These are phyloP conservation scores for Phalaenopsis hybrid DNA, from an alignment of 116 monocot species.

Conservation along the genomic window DNA sequence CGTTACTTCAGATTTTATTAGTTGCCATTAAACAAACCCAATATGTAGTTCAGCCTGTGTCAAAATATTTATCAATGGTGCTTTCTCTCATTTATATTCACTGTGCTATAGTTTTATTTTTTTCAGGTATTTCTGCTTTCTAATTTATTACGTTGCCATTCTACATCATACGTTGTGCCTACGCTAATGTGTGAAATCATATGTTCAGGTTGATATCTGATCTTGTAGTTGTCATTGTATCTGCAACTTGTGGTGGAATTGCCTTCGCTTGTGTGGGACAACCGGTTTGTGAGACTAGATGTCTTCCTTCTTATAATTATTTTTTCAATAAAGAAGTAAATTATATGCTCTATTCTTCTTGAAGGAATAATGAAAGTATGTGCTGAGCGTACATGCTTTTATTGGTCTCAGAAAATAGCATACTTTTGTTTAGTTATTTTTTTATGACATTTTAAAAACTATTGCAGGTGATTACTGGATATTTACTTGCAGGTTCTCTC, in stretches of 20 bases:
- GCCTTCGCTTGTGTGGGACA: conserved; percentile 98
- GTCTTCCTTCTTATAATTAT: neutral
- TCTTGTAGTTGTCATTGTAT: conserved; percentile 96
- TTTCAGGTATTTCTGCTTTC: neutral
- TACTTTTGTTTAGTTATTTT: neutral
- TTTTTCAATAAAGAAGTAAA: neutral
- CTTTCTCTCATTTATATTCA: neutral
- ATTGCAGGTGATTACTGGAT: conserved; percentile 91
- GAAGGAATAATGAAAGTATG: neutral
- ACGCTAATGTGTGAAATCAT: neutral
- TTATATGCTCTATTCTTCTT: neutral
- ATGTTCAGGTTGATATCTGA: conserved; percentile 90
- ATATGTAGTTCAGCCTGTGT: too few relatives aligned
- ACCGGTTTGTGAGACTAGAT: conserved; percentile 46
- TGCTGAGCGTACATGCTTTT: neutral
- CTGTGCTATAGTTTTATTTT: neutral
- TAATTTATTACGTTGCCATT: neutral
- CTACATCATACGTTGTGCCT: neutral
- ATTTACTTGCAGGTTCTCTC: conserved; percentile 91
- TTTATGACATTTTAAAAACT: neutral
- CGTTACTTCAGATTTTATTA: too few relatives aligned
- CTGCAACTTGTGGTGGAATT: conserved; percentile 96
- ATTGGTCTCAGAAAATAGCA: neutral
- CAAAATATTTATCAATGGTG: neutral
- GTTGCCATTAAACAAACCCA: too few relatives aligned